These are phyloP conservation scores for Podaxis sp. DNA, from an alignment of 768 basidiomycete genomes.

Conservation along the genomic window DNA sequence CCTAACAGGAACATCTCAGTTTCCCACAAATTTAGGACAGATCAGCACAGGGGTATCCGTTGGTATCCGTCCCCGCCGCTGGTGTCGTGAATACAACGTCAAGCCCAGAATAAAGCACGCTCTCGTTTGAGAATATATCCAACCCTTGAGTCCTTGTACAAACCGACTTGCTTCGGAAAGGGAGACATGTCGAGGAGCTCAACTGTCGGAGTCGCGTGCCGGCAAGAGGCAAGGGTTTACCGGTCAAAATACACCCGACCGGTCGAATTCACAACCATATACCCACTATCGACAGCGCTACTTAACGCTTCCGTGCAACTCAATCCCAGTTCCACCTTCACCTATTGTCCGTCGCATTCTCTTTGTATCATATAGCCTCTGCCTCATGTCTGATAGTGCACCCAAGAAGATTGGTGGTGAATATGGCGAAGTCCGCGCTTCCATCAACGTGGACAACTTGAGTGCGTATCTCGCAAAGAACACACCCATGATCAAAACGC, in stretches of 20 bases:
- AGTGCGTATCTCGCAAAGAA: slow-evolving; percentile 61
- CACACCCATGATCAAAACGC: slow-evolving; percentile 54
- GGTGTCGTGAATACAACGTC: neutral
- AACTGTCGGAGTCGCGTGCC: neutral
- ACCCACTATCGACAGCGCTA: neutral
- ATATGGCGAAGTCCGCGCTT: slow-evolving; percentile 70
- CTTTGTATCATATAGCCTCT: slow-evolving; percentile 20
- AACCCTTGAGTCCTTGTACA: neutral
- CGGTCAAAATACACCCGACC: slow-evolving; percentile 1
- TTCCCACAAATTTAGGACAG: slow-evolving; percentile 1
- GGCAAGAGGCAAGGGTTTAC: neutral
- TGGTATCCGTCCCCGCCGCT: neutral
- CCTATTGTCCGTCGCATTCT: neutral
- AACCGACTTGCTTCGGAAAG: neutral
- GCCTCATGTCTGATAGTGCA: slow-evolving; percentile 16
- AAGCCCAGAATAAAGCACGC: neutral
- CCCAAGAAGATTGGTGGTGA: slow-evolving; percentile 66
- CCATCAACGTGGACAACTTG: slow-evolving; percentile 61
- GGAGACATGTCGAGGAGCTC: neutral
- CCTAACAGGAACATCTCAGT: neutral
- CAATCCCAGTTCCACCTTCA: neutral
- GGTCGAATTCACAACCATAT: neutral
- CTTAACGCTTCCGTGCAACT: neutral
- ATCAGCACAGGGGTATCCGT: neutral
- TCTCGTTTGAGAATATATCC: neutral